A percentile compares a stretch with the other conserved stretches of the same genome.
These are phyloP conservation scores for Kodamaea suecica DNA, from an alignment of 1,139 yeast species.

Conservation along the genomic window DNA sequence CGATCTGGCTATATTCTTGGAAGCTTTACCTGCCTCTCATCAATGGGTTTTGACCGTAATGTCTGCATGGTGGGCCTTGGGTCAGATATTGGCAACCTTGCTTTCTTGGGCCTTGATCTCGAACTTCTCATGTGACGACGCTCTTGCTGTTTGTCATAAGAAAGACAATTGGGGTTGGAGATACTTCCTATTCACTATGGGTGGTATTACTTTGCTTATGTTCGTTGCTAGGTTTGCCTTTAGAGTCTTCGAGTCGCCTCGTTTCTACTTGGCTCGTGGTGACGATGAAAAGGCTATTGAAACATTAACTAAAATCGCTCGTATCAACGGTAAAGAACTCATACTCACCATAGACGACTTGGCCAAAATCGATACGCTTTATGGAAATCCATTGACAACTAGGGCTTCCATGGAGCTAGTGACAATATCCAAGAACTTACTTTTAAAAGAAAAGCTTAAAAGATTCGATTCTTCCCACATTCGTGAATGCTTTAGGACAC, in stretches of 20 bases:
- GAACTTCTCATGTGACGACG: constrained; percentile 34
- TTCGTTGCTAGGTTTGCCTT: constrained; percentile 35
- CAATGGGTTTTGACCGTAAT: constrained; percentile 43
- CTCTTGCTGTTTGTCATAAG: constrained; percentile 23
- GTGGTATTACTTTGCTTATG: constrained; percentile 39
- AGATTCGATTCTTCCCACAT: constrained; percentile 33
- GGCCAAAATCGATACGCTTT: constrained; percentile 23
- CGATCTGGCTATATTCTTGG: constrained; percentile 44
- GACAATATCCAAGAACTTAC: constrained; percentile 14
- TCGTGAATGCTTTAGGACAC: constrained; percentile 35
- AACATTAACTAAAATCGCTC: constrained; percentile 36
- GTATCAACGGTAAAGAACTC: constrained; percentile 25
- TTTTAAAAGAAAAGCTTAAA: constrained; percentile 25
- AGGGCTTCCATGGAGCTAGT: background rate
- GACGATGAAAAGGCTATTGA: constrained; percentile 35
- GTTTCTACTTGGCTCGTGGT: constrained; percentile 39
- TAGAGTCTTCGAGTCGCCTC: constrained; percentile 39
- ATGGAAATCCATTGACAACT: constrained; percentile 7
- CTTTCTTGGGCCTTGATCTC: constrained; percentile 41
- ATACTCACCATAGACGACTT: constrained; percentile 33
- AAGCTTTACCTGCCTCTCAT: constrained; percentile 36
- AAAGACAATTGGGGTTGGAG: constrained; percentile 45
- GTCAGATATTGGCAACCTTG: constrained; percentile 39
- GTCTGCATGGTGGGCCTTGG: constrained; percentile 46
- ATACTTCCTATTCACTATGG: constrained; percentile 41